phyloP scores from a whole-genome alignment of 2,329 filamentous ascomycete genomes.

The Cadophora sp. region DNA sequence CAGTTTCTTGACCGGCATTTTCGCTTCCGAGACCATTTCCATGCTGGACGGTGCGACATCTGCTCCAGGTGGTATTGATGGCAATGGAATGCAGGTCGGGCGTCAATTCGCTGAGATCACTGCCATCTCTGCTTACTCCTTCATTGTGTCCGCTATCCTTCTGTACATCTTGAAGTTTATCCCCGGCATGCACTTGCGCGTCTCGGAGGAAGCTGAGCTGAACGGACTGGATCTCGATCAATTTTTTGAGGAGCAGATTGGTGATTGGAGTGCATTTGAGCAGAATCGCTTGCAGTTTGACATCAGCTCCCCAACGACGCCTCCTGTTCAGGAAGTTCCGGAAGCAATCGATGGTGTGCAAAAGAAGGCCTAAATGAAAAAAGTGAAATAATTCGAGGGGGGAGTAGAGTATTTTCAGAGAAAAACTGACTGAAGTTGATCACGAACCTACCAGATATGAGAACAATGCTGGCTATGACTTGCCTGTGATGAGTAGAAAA shows the following conservation, averaged over 20 bases:
- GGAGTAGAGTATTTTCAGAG: neutral
- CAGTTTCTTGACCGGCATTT: slow-evolving; percentile 62
- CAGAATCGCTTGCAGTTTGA: slow-evolving; percentile 33
- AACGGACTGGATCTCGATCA: slow-evolving; percentile 58
- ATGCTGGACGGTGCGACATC: slow-evolving; percentile 57
- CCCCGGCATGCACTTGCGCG: slow-evolving; percentile 61
- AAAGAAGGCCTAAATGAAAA: slow-evolving; percentile 27
- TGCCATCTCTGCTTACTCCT: slow-evolving; percentile 61
- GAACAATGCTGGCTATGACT: no score
- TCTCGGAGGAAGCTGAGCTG: slow-evolving; percentile 60
- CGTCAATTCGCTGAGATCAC: slow-evolving; percentile 63
- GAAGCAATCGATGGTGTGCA: slow-evolving; percentile 24
- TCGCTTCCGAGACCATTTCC: slow-evolving; percentile 54
- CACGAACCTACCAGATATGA: no score
- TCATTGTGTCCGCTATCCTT: slow-evolving; percentile 57
- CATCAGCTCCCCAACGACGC: slow-evolving; percentile 32
- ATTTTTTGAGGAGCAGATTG: slow-evolving; percentile 53
- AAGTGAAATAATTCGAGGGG: neutral
- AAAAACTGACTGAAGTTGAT: no score
- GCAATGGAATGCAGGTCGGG: slow-evolving; percentile 61
- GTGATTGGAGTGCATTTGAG: slow-evolving; percentile 45
- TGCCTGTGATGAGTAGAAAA: no score
- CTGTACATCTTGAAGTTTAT: slow-evolving; percentile 64
- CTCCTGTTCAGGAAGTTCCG: slow-evolving; percentile 23
- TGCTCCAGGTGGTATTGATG: slow-evolving; percentile 53